phyloP scores from a whole-genome alignment of 2,329 filamentous ascomycete genomes.

The Cercospora sojina region DNA sequence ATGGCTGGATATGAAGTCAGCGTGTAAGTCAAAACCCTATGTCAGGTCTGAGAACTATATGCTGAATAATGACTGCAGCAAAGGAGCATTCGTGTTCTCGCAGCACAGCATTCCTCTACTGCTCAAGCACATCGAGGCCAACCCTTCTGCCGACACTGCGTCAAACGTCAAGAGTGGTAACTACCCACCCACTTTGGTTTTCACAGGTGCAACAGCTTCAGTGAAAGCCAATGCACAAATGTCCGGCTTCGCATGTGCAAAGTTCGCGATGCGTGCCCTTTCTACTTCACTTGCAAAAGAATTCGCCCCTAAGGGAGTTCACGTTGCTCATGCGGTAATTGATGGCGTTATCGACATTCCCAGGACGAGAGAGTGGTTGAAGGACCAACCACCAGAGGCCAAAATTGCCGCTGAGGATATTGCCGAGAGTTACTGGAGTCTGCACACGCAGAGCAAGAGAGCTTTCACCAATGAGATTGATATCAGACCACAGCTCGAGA shows the following conservation, averaged over 20 bases:
- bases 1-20: slow-evolving; percentile 51
- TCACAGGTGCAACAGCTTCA: slow-evolving; percentile 83
- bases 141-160: slow-evolving; percentile 5
- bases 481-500: slow-evolving; percentile 76
- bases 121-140: slow-evolving; percentile 55
- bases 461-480: slow-evolving; percentile 82
- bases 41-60: not conserved
- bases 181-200: slow-evolving; percentile 75
- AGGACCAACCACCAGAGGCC: slow-evolving; percentile 57
- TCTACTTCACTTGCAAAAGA: slow-evolving; percentile 75
- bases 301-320: slow-evolving; percentile 79
- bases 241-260: slow-evolving; percentile 71
- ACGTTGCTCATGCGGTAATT: slow-evolving; percentile 72
- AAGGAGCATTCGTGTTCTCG: slow-evolving; percentile 74
- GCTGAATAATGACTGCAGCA: slow-evolving; percentile 40
- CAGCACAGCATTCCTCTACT: slow-evolving; percentile 70
- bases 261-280: slow-evolving; percentile 74
- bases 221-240: slow-evolving; percentile 69
- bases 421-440: slow-evolving; percentile 79
- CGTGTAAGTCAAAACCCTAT: slow-evolving; percentile 41
- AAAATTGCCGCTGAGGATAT: slow-evolving; percentile 82
- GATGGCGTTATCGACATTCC: slow-evolving; percentile 85
- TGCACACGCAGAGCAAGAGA: slow-evolving; percentile 77
- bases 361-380: slow-evolving; percentile 61
- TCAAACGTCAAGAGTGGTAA: slow-evolving; percentile 42